Evolutionary conservation across 2,329 filamentous ascomycete species (phyloP).

Genomic region (Aspergillus sp.): DNA sequence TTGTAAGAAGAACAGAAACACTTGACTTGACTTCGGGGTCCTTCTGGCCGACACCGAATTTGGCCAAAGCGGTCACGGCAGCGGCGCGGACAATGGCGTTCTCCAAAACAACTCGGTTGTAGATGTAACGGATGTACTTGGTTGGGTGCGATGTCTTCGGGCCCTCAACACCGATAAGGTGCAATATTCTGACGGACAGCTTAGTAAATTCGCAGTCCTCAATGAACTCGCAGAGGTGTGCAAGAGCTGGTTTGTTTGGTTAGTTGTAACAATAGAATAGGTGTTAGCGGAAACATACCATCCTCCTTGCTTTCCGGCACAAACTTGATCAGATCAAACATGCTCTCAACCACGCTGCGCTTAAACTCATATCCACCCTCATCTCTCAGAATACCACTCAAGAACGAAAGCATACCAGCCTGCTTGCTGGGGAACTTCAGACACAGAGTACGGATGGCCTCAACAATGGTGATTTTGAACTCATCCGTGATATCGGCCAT

Average conservation of each 20-base stretch:
- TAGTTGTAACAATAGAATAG: constrained; percentile 7
- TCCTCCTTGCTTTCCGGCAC: constrained; percentile 80
- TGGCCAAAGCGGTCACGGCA: constrained; percentile 90
- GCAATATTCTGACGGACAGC: constrained; percentile 88
- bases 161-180: constrained; percentile 89
- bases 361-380: constrained; percentile 99
- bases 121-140: constrained; percentile 99
- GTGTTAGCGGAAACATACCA: constrained; percentile 28
- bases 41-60: constrained; percentile 95
- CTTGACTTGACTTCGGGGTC: constrained; percentile 96
- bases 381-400: constrained; percentile 92
- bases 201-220: constrained; percentile 99
- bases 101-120: constrained; percentile 95
- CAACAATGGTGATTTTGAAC: constrained; percentile 99
- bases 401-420: constrained; percentile 93
- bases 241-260: constrained; percentile 56
- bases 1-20: constrained; percentile 83
- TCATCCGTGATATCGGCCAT: constrained; percentile 99
- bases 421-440: constrained; percentile 98
- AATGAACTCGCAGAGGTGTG: constrained; percentile 97
- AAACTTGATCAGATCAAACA: constrained; percentile 99
- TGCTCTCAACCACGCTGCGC: constrained; percentile 94
- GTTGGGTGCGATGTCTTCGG: constrained; percentile 93
- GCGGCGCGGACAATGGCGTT: constrained; percentile 94
- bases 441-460: constrained; percentile 92